Evolutionary conservation across 202 grass and related monocot genomes (phyloP).

Genomic region (Dendrocalamus latiflorus): DNA sequence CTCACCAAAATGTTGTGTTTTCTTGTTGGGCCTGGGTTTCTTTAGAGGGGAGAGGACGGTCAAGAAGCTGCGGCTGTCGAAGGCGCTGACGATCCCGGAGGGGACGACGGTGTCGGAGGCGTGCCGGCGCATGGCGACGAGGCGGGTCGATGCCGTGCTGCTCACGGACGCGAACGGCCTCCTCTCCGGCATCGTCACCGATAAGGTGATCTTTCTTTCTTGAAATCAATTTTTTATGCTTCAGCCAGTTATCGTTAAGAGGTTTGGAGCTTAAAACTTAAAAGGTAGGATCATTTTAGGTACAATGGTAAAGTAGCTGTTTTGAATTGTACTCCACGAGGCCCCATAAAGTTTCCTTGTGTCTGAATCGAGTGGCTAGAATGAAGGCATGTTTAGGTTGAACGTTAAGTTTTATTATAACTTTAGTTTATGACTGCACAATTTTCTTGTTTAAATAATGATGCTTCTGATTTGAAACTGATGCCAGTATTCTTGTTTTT

Average conservation of each 20-base stretch:
- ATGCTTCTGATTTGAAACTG: not conserved
- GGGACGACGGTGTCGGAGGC: constrained; percentile 71
- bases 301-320: not conserved
- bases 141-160: constrained; percentile 70
- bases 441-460: not conserved
- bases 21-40: not conserved
- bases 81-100: constrained; percentile 84
- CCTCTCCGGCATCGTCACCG: constrained; percentile 91
- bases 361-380: constrained; percentile 30
- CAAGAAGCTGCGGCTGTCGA: constrained; percentile 87
- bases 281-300: not conserved
- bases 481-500: not conserved
- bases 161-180: constrained; percentile 77
- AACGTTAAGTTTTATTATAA: not conserved
- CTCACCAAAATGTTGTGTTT: constrained; percentile 1
- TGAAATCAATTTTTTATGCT: not conserved
- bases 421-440: not conserved
- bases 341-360: constrained; percentile 14
- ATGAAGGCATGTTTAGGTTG: not conserved
- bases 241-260: not conserved
- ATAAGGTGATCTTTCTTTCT: constrained; percentile 51
- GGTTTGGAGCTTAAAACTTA: not conserved
- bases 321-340: constrained; percentile 15
- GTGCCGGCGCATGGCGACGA: constrained; percentile 74
- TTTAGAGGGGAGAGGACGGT: constrained; percentile 79